Conservation (phyloP, 805 yeast species). For the Saturnispora besseyi region DNA sequence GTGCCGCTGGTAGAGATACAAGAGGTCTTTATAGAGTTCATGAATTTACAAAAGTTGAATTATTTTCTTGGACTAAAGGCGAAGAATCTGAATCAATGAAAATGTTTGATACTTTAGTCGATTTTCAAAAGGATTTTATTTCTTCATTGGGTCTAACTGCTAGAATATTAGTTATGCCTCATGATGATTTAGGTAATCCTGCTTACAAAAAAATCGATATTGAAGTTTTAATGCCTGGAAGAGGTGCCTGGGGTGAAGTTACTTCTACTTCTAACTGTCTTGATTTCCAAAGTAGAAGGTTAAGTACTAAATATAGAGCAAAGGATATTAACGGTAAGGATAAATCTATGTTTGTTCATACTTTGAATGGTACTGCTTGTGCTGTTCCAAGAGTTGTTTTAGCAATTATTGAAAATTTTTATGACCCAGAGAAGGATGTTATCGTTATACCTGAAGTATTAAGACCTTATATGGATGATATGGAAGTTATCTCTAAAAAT, state of each 20-base stretch:
- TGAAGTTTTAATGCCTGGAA: slow-evolving; percentile 98
- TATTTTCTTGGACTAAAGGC: slow-evolving; percentile 63
- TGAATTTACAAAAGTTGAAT: slow-evolving; percentile 91
- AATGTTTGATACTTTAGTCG: slow-evolving; percentile 51
- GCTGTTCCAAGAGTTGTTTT: slow-evolving; percentile 89
- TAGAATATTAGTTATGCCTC: slow-evolving; percentile 80
- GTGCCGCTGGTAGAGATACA: slow-evolving; percentile 89
- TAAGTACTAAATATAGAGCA: slow-evolving; percentile 52
- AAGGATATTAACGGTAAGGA: slow-evolving; percentile 25
- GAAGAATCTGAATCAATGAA: slow-evolving; percentile 27
- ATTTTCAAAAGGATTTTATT: slow-evolving; percentile 58
- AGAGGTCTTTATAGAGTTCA: slow-evolving; percentile 91
- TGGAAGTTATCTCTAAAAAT: slow-evolving; percentile 3
- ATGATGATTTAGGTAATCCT: slow-evolving; percentile 86
- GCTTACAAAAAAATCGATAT: slow-evolving; percentile 87
- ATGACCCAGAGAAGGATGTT: slow-evolving; percentile 45
- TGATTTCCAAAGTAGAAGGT: slow-evolving; percentile 81
- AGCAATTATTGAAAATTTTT: slow-evolving; percentile 83
- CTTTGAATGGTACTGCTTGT: slow-evolving; percentile 91
- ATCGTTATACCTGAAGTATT: slow-evolving; percentile 62
- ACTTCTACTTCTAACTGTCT: slow-evolving; percentile 88
- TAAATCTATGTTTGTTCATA: slow-evolving; percentile 49
- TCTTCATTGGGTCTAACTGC: slow-evolving; percentile 66
- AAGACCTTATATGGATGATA: slow-evolving; percentile 64
- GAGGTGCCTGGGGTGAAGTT: slow-evolving; percentile 86